Evolutionary conservation across 345 rosid species (phyloP), one percentile per base, ranked within the genome.

Genomic region (Syzygium jambos): DNA sequence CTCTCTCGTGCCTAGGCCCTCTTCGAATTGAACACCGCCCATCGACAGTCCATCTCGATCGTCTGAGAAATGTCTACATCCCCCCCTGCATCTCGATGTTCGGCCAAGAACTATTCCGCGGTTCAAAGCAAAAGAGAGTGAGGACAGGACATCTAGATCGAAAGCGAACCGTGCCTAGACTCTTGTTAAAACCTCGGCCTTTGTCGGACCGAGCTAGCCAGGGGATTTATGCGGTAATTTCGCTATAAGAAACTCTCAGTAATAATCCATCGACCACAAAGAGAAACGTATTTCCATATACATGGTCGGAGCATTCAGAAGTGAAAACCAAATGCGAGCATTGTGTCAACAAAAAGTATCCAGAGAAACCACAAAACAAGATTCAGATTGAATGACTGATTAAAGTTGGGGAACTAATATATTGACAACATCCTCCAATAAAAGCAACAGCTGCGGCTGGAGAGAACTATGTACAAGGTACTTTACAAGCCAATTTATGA

Each of bases 391-490:
- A 73, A 73, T 34, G 27, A 38, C 38, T 38, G 49, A 38, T 49
- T 49, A 73, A 5, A 5, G 82, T 52, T 15, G 59, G 59, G 53
- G n/a, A 13, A n/a, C 59, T 55, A 30, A 84, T 52, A 30, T 52
- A 52, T 17, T 16, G 29, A 84, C 86, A 52, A 84, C 46, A 19
- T 29, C 59, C 59, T 52, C 59, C 59, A 43, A 11, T 41, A 2
- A 22, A 52, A 52, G 59, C 55, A 52, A 84, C 55, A 46, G 63
- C 63, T 29, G 87, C n/a, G 78, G 85, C 73, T n/a, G 6, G 9
- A 85, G 85, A 86, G 87, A 82, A 15, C 55, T 89, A 88, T 87
- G 65, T 89, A 90, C 91, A 73, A n/a, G 84, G 85, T 88, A 56
- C 90, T 91, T 73, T 5, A 73, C 82, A 73, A 73, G 82, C 78